A percentile compares a stretch with the other conserved stretches of the same genome.
These are phyloP conservation scores for Tilletia walkeri DNA, from an alignment of 1,284 basidiomycete species.

Conservation along the genomic window DNA sequence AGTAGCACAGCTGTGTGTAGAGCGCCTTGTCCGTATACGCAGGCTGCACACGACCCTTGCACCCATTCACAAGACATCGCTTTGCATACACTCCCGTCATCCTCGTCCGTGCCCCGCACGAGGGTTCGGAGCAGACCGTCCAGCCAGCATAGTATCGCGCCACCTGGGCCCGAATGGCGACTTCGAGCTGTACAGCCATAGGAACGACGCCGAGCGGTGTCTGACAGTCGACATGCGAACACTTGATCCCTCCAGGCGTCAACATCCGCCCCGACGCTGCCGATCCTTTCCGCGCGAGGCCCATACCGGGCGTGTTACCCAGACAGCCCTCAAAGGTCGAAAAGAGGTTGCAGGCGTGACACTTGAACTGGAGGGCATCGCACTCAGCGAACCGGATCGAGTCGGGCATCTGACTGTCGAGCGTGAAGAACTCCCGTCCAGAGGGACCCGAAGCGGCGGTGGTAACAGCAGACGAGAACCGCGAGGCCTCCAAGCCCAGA, in stretches of 20 bases:
- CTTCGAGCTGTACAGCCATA: slow-evolving; percentile 78
- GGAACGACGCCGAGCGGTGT: slow-evolving; percentile 64
- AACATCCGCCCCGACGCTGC: slow-evolving; percentile 20
- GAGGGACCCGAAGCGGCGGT: slow-evolving; percentile 59
- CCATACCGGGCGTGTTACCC: background rate
- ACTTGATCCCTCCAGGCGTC: slow-evolving; percentile 59
- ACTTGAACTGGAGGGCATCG: slow-evolving; percentile 36
- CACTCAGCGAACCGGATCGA: slow-evolving; percentile 67
- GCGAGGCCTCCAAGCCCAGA: slow-evolving; percentile 82
- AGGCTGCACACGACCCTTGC: slow-evolving; percentile 35
- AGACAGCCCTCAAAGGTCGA: slow-evolving; percentile 29
- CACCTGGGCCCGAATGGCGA: slow-evolving; percentile 75
- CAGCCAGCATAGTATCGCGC: slow-evolving; percentile 82
- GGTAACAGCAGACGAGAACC: slow-evolving; percentile 62
- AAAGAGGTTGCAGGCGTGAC: slow-evolving; percentile 33
- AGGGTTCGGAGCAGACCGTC: slow-evolving; percentile 81
- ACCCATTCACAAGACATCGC: slow-evolving; percentile 44
- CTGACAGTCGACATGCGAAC: slow-evolving; percentile 63
- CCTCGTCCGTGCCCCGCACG: slow-evolving; percentile 78
- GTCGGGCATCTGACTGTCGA: slow-evolving; percentile 89
- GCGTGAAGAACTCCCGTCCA: slow-evolving; percentile 72
- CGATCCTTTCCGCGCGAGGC: background rate
- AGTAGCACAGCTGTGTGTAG: slow-evolving; percentile 52
- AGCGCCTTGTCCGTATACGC: slow-evolving; percentile 48
- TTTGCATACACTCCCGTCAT: slow-evolving; percentile 88